Conservation (phyloP, 331 rosid genomes). For the Rhamnella rubrinervis region DNA sequence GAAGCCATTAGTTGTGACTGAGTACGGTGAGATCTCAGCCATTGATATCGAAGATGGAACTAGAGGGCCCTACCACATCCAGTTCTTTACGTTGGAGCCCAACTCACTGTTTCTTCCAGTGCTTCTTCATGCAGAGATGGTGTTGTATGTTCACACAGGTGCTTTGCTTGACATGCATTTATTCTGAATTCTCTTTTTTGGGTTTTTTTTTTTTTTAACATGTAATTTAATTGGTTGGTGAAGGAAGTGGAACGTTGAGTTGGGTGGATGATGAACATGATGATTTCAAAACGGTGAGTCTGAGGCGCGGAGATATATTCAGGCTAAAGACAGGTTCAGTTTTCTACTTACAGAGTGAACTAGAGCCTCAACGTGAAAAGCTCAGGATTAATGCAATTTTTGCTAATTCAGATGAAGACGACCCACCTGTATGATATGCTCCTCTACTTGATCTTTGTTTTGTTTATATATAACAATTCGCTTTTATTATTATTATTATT, state of each 20-base stretch:
- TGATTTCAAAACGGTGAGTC: slow-evolving; percentile 24
- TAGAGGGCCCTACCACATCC: slow-evolving; percentile 55
- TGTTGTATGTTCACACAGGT: slow-evolving; percentile 81
- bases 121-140: slow-evolving; percentile 75
- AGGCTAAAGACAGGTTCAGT: slow-evolving; percentile 62
- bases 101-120: slow-evolving; percentile 84
- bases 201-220: neutral
- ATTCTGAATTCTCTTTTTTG: neutral
- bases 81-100: slow-evolving; percentile 81
- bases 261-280: slow-evolving; percentile 48
- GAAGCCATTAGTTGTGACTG: slow-evolving; percentile 42
- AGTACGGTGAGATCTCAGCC: slow-evolving; percentile 63
- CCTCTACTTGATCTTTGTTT: neutral
- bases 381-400: slow-evolving; percentile 72
- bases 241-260: slow-evolving; percentile 76
- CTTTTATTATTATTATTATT: neutral
- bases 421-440: slow-evolving; percentile 38
- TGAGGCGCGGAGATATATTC: slow-evolving; percentile 61
- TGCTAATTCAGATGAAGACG: slow-evolving; percentile 41
- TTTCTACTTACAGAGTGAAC: slow-evolving; percentile 61
- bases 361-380: slow-evolving; percentile 56
- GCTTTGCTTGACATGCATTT: neutral
- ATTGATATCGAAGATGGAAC: slow-evolving; percentile 43
- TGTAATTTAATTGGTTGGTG: neutral
- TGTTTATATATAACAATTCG: neutral